Evolutionary conservation across 2,329 filamentous ascomycete species (phyloP).

Genomic region (Xylariales sp.): DNA sequence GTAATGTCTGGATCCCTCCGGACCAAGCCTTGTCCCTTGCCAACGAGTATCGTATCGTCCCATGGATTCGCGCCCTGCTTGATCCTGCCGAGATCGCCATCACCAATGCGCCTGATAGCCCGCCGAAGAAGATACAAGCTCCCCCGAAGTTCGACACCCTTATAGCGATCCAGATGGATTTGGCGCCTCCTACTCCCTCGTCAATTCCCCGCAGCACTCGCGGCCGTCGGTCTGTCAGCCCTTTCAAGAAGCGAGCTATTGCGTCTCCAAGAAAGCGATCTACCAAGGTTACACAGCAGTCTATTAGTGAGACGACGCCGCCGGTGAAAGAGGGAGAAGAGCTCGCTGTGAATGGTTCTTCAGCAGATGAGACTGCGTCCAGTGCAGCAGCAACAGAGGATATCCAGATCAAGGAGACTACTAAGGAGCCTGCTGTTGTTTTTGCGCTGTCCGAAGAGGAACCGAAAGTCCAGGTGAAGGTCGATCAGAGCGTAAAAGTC

Average conservation of each 20-base stretch:
- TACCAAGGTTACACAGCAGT: slow-evolving; percentile 36
- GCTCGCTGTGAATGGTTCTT: slow-evolving; percentile 29
- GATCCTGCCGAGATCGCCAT: slow-evolving; percentile 74
- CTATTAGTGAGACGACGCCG: slow-evolving; percentile 31
- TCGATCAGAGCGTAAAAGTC: slow-evolving; percentile 51
- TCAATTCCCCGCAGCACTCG: slow-evolving; percentile 40
- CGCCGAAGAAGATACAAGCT: slow-evolving; percentile 70
- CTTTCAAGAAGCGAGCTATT: slow-evolving; percentile 47
- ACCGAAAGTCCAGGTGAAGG: slow-evolving; percentile 61
- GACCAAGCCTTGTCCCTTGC: slow-evolving; percentile 75
- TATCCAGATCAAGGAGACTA: slow-evolving; percentile 40
- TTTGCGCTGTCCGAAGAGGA: slow-evolving; percentile 52
- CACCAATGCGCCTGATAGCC: slow-evolving; percentile 53
- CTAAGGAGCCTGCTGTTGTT: slow-evolving; percentile 44
- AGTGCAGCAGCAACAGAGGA: slow-evolving; percentile 31
- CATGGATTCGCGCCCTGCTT: slow-evolving; percentile 89
- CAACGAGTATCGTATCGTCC: slow-evolving; percentile 77
- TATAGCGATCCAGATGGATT: slow-evolving; percentile 35
- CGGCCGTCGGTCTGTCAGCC: slow-evolving; percentile 53
- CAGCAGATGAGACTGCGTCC: slow-evolving; percentile 45
- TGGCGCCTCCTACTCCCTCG: slow-evolving; percentile 43
- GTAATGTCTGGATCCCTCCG: slow-evolving; percentile 93
- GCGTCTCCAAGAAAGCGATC: slow-evolving; percentile 53
- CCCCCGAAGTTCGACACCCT: slow-evolving; percentile 71
- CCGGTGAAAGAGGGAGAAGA: slow-evolving; percentile 27